A percentile compares a stretch with the other conserved stretches of the same genome.
phyloP scores from a whole-genome alignment of 495 filamentous ascomycete genomes.

The Penicilliopsis zonata region DNA sequence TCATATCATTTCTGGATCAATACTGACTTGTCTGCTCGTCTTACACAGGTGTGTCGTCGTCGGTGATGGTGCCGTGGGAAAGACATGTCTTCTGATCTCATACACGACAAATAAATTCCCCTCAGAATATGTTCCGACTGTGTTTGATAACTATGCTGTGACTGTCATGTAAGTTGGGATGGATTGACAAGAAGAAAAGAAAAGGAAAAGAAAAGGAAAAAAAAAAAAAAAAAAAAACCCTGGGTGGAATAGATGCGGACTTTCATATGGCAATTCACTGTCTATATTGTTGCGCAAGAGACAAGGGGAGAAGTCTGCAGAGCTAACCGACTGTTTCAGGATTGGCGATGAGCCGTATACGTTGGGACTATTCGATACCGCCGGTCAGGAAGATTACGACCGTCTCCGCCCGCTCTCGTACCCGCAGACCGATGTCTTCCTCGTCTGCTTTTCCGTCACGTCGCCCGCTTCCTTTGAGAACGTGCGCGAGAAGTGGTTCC shows the following conservation, averaged over 20 bases:
- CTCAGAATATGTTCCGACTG: conserved; percentile 97
- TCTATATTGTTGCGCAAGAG: too few relatives aligned
- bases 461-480: conserved; percentile 99
- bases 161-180: conserved; percentile 84
- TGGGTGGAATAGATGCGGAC: too few relatives aligned
- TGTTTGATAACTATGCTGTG: conserved; percentile 99
- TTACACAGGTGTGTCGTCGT: conserved; percentile 86
- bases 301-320: too few relatives aligned
- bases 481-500: conserved; percentile 98
- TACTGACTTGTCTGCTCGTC: too few relatives aligned
- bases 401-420: conserved; percentile 92
- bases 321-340: too few relatives aligned
- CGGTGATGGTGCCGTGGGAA: conserved; percentile 97
- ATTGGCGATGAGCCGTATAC: conserved; percentile 99
- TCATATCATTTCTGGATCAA: conserved; percentile 1
- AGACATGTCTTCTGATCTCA: conserved; percentile 96
- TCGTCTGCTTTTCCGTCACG: conserved; percentile 97
- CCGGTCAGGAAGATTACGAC: conserved; percentile 98
- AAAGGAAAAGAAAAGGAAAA: too few relatives aligned
- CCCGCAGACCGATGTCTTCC: conserved; percentile 96
- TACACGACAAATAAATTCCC: conserved; percentile 99
- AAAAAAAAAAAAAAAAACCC: too few relatives aligned
- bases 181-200: too few relatives aligned
- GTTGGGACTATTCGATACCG: conserved; percentile 93
- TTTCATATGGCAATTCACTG: too few relatives aligned